Percentiles rank a stretch among this genome's conserved stretches.
phyloP scores from a whole-genome alignment of 495 filamentous ascomycete genomes.

The Hypoxylon crocopeplum region DNA sequence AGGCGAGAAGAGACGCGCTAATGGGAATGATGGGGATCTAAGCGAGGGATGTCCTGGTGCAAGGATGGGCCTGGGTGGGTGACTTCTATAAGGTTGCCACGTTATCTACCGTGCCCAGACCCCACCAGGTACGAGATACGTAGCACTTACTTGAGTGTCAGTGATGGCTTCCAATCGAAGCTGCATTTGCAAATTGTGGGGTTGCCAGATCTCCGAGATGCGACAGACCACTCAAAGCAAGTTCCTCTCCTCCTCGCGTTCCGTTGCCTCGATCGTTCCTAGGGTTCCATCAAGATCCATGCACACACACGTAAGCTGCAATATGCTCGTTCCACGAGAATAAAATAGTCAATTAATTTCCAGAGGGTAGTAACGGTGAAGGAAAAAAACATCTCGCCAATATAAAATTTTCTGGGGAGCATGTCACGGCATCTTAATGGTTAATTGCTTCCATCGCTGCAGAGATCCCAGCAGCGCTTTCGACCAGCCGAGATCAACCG shows the following conservation, averaged over 20 bases:
- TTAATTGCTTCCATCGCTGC: conserved; percentile 16
- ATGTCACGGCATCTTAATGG: conserved; percentile 19
- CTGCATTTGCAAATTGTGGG: conserved; percentile 1
- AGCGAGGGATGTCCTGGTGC: conserved; percentile 23
- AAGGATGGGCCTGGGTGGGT: conserved; percentile 1
- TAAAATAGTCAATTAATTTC: conserved; percentile 13
- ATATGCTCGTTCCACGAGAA: conserved; percentile 17
- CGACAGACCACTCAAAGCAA: background rate
- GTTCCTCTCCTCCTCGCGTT: conserved; percentile 15
- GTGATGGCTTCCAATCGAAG: conserved; percentile 6
- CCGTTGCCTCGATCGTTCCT: conserved; percentile 22
- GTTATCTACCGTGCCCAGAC: conserved; percentile 8
- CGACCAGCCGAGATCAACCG: conserved; percentile 32
- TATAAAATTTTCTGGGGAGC: conserved; percentile 32
- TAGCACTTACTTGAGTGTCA: too few species aligned
- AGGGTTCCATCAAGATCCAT: conserved; percentile 32
- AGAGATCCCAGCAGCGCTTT: conserved; percentile 4
- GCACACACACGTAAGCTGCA: conserved; percentile 37
- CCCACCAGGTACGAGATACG: conserved; percentile 14
- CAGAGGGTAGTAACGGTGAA: conserved; percentile 16
- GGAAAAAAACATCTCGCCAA: conserved; percentile 15
- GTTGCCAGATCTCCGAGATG: conserved; percentile 17
- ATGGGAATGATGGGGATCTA: conserved; percentile 15
- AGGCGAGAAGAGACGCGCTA: conserved; percentile 16
- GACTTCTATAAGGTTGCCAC: conserved; percentile 29